Evolutionary conservation across 2,329 filamentous ascomycete genomes (phyloP).

Genomic region (Nemania sp.): DNA sequence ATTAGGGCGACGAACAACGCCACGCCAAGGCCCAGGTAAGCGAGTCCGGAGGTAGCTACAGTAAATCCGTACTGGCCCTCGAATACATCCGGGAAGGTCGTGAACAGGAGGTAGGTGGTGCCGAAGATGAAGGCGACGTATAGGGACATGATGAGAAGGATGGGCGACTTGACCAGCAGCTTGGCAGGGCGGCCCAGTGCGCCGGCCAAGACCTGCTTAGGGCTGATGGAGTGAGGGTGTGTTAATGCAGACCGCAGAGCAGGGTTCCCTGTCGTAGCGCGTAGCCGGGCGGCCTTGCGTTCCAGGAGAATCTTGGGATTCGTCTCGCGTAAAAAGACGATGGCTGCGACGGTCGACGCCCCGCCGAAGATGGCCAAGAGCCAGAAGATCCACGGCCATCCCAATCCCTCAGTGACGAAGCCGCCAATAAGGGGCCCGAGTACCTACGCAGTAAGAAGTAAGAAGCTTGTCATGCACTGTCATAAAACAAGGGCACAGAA

Average conservation of each 20-base stretch:
- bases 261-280: not conserved
- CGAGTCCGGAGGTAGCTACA: not conserved
- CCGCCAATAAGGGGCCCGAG: slow-evolving; percentile 1
- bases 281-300: not conserved
- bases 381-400: not conserved
- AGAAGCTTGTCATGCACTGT: not conserved
- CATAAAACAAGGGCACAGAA: not conserved
- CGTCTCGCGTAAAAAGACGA: not conserved
- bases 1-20: not conserved
- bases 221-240: not conserved
- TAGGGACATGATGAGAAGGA: not conserved
- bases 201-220: not conserved
- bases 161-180: not conserved
- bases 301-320: not conserved
- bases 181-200: not conserved
- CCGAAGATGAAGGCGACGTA: slow-evolving; percentile 6
- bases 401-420: not conserved
- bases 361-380: not conserved
- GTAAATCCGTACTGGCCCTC: not conserved
- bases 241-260: not conserved
- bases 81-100: slow-evolving; percentile 1
- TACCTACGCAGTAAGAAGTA: not conserved
- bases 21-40: not conserved
- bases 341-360: not conserved
- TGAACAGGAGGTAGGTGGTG: not conserved